A percentile compares a stretch with the other conserved stretches of the same genome.
phyloP scores from a whole-genome alignment of 371 early-diverging fungal genomes.

The Phascolomyces articulosus region DNA sequence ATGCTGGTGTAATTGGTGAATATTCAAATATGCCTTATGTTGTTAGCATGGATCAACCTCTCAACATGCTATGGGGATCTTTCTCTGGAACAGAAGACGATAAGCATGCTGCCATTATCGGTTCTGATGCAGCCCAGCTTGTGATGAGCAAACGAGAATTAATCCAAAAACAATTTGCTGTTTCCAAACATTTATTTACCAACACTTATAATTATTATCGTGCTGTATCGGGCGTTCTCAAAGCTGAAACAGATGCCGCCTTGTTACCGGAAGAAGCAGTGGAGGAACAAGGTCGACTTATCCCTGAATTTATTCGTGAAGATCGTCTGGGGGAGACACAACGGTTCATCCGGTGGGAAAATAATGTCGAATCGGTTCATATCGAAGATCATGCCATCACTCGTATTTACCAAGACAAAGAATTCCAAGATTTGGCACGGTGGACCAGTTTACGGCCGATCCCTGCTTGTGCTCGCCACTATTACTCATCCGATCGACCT shows the following conservation, averaged over 20 bases:
- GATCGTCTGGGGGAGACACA: conserved; percentile 25
- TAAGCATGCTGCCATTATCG: conserved; percentile 28
- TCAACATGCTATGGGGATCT: conserved; percentile 33
- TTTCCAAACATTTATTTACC: conserved; percentile 26
- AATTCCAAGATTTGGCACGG: conserved; percentile 30
- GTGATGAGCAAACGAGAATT: conserved; percentile 18
- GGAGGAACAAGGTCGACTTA: conserved; percentile 28
- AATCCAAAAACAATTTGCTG: conserved; percentile 14
- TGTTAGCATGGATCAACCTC: conserved; percentile 21
- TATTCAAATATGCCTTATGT: conserved; percentile 27
- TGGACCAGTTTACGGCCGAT: conserved; percentile 21
- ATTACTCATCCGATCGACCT: conserved; percentile 1
- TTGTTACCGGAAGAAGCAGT: conserved; percentile 24
- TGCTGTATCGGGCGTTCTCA: conserved; percentile 16
- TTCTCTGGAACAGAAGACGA: conserved; percentile 17
- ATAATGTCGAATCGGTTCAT: conserved; percentile 44
- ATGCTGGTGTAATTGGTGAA: conserved; percentile 27
- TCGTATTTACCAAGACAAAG: conserved; percentile 40
- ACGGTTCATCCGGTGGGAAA: conserved; percentile 42
- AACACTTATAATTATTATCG: conserved; percentile 34
- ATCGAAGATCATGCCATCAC: conserved; percentile 28
- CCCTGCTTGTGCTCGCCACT: neutral
- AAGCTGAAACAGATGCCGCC: conserved; percentile 16
- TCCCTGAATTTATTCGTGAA: conserved; percentile 31
- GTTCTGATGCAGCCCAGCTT: conserved; percentile 22